Base-by-base conservation (phyloP, 2,329 filamentous ascomycete species). In the Fusarium sp. region DNA sequence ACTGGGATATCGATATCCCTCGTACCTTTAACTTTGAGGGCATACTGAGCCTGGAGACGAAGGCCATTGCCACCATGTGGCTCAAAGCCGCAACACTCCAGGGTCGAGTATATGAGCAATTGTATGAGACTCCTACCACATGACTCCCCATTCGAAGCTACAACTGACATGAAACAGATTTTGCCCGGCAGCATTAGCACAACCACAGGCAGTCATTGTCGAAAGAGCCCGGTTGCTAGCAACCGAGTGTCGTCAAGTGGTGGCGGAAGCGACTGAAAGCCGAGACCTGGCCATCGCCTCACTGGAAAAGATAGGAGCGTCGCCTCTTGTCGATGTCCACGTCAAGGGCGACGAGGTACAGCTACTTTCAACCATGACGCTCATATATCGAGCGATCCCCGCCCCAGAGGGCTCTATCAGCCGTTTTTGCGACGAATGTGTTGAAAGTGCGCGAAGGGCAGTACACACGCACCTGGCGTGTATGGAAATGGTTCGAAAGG, bases 1-100 rank as follows among this genome's bases (percentile, higher is more conserved):
- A 91, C 64, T 90, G 87, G 77, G 90, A 91, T 60, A 89, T 91
- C 62, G 87, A 87, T 1, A 84, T 90, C 11, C 84, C 86, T 4
- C 80, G 84, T 33, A 74, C 78, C 18, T 82, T 83, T 33, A 79
- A 85, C 60, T 84, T 85, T 35, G 88, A 88, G 80, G 85, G 84
- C 6, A 73, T 81, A 16, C 75, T 79, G 31, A 73, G 78, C 16
- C 68, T 79, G 2, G 80, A 80, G 38, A 79, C 77, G 1, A 77
- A 77, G 8, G 78, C 81, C 9, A 81, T 91, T 27, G 87, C 89
- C 29, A 80, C 83, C 13, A 80, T 87, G 38, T 92, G 90, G 89
- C 85, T 91, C 45, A 83, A 84, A 29, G 84, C 89, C 8, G 87
- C 88, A 10, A 86, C 85, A 27, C 84, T 93, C 11, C 88, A 91